Conservation (phyloP, 2,329 filamentous ascomycete species). For the Aspergillus bombycis region DNA sequence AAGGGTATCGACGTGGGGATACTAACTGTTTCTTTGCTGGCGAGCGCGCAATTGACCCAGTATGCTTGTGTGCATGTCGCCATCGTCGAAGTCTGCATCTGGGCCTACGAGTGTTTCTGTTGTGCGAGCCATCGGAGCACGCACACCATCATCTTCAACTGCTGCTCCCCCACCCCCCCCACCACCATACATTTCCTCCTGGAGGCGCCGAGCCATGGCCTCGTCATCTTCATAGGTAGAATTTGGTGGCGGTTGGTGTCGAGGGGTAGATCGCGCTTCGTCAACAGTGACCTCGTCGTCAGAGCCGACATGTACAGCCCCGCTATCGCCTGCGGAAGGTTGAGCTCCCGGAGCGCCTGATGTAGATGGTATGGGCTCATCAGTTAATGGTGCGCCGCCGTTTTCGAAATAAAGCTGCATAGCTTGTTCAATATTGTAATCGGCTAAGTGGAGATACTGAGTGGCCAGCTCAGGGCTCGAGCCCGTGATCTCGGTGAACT, state of each 20-base stretch:
- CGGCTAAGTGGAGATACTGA: conserved; percentile 83
- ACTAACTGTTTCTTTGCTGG: conserved; percentile 40
- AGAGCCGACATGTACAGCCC: conserved; percentile 75
- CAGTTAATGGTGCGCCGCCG: conserved; percentile 64
- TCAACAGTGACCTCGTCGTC: conserved; percentile 67
- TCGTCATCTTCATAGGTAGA: conserved; percentile 81
- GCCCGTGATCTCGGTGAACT: conserved; percentile 82
- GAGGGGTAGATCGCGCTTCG: conserved; percentile 30
- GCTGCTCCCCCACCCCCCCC: conserved; percentile 53
- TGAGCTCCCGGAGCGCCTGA: conserved; percentile 27
- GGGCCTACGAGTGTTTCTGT: conserved; percentile 90
- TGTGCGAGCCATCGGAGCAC: conserved; percentile 87
- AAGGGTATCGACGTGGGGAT: not conserved
- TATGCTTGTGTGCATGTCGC: conserved; percentile 63
- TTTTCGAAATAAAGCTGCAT: conserved; percentile 90
- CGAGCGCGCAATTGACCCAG: conserved; percentile 65
- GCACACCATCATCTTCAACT: conserved; percentile 64
- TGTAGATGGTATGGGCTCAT: conserved; percentile 49
- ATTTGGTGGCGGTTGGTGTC: conserved; percentile 40
- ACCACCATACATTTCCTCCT: conserved; percentile 83
- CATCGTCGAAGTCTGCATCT: conserved; percentile 56
- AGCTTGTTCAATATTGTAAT: conserved; percentile 80
- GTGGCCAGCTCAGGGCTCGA: conserved; percentile 73
- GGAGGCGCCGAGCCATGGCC: conserved; percentile 85
- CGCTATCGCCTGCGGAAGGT: conserved; percentile 50